Percentiles rank a stretch among this genome's conserved stretches.
These are phyloP conservation scores for Suaeda aralocaspica DNA, from an alignment of 148 eudicot genomes.

Conservation along the genomic window DNA sequence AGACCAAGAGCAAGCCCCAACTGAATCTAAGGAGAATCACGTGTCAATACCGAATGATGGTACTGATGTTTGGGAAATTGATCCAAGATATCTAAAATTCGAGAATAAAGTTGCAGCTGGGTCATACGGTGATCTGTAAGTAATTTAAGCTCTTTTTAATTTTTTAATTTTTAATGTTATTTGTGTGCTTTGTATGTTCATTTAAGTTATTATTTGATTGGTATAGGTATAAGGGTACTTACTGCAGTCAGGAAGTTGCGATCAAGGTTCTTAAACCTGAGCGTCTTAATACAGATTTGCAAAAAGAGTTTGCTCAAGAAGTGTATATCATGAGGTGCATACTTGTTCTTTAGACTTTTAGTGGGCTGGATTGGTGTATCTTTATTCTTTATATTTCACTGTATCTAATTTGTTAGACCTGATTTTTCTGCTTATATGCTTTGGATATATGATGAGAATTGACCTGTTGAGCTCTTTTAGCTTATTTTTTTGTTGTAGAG, in stretches of 20 bases:
- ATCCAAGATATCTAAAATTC: conserved; percentile 66
- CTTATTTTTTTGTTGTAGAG: background rate
- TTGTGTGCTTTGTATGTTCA: background rate
- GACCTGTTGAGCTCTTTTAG: background rate
- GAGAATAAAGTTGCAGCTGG: conserved; percentile 92
- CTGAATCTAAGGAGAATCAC: conserved; percentile 48
- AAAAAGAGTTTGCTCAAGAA: conserved; percentile 96
- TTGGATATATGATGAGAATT: background rate
- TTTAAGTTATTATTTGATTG: conserved; percentile 3
- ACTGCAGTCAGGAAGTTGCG: conserved; percentile 95
- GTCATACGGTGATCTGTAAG: conserved; percentile 99
- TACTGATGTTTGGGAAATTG: conserved; percentile 98
- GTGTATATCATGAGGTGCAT: conserved; percentile 93
- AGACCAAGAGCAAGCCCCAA: conserved; percentile 40
- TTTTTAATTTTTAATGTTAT: background rate
- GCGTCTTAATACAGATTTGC: conserved; percentile 73
- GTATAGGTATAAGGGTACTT: conserved; percentile 87
- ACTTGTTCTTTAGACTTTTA: background rate
- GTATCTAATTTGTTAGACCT: background rate
- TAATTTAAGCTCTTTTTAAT: conserved; percentile 9
- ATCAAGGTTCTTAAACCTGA: conserved; percentile 87
- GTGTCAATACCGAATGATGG: conserved; percentile 86
- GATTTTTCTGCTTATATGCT: background rate
- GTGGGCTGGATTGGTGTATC: background rate
- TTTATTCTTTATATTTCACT: background rate